These are phyloP conservation scores for Paecilomyces formosus DNA, from an alignment of 2,329 filamentous ascomycete species.

Conservation along the genomic window DNA sequence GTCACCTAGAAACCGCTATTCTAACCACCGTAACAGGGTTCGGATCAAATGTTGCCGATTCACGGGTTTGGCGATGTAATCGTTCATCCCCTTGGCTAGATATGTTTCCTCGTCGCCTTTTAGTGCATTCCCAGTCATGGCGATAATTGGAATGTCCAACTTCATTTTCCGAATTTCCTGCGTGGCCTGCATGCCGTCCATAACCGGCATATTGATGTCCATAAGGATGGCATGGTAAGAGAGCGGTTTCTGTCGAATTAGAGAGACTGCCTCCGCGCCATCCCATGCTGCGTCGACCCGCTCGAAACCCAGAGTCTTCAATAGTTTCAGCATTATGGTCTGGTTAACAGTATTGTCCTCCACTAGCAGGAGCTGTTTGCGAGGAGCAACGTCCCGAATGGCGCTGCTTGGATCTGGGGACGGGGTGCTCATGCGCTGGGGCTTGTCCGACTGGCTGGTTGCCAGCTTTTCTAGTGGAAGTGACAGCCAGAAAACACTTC, in stretches of 20 bases:
- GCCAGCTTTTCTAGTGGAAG: constrained; percentile 34
- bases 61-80: constrained; percentile 50
- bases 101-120: constrained; percentile 50
- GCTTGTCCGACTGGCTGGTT: constrained; percentile 19
- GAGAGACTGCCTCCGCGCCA: constrained; percentile 36
- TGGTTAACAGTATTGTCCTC: constrained; percentile 39
- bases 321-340: constrained; percentile 32
- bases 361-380: constrained; percentile 34
- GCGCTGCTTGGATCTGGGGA: constrained; percentile 15
- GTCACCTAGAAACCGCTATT: constrained; percentile 3
- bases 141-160: constrained; percentile 43
- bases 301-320: constrained; percentile 33
- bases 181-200: constrained; percentile 41
- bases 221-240: constrained; percentile 40
- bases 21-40: constrained; percentile 34
- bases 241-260: constrained; percentile 34
- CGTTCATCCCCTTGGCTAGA: constrained; percentile 48
- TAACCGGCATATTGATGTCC: constrained; percentile 42
- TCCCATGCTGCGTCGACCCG: constrained; percentile 37
- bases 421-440: constrained; percentile 13
- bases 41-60: constrained; percentile 42
- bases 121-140: constrained; percentile 50
- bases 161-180: constrained; percentile 33
- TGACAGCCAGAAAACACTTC: constrained; percentile 49
- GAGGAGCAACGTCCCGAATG: constrained; percentile 30